Conservation (phyloP, 163 green algal species). For the Scenedesmus sp. region DNA sequence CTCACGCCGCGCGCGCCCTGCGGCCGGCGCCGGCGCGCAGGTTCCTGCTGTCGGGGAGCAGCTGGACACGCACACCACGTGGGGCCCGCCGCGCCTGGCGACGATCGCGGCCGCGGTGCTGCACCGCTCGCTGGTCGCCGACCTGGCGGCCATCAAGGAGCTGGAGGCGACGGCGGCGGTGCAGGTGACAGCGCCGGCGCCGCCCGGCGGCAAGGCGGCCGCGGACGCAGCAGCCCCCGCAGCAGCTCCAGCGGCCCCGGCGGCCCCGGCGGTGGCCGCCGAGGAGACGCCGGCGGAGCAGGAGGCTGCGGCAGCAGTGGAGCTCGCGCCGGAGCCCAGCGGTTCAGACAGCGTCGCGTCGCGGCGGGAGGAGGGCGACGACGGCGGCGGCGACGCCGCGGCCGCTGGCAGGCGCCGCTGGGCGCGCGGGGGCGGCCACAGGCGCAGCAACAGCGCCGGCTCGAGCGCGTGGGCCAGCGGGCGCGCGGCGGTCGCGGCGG, state of each 20-base stretch:
- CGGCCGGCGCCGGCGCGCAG: background rate
- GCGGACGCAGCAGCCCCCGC: background rate
- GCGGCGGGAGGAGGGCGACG: background rate
- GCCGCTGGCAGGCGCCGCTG: background rate
- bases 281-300: background rate
- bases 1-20: too few species aligned
- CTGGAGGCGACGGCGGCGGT: background rate
- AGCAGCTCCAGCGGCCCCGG: background rate
- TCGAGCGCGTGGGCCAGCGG: too few species aligned
- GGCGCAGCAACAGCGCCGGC: conserved; percentile 15
- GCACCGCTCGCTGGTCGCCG: conserved; percentile 38
- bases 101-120: conserved; percentile 40
- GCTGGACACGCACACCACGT: conserved; percentile 13
- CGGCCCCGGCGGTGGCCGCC: conserved; percentile 1
- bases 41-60: conserved; percentile 41
- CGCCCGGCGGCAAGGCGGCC: too few species aligned
- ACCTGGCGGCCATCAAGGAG: conserved; percentile 23
- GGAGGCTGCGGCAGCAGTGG: background rate
- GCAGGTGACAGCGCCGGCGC: conserved; percentile 15
- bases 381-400: background rate
- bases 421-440: background rate
- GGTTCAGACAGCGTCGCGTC: background rate
- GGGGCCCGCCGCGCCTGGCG: conserved; percentile 42
- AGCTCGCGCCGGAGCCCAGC: background rate
- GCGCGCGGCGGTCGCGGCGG: too few species aligned